Conservation (phyloP, 1,139 yeast species). For the Suhomyces panamericanus region DNA sequence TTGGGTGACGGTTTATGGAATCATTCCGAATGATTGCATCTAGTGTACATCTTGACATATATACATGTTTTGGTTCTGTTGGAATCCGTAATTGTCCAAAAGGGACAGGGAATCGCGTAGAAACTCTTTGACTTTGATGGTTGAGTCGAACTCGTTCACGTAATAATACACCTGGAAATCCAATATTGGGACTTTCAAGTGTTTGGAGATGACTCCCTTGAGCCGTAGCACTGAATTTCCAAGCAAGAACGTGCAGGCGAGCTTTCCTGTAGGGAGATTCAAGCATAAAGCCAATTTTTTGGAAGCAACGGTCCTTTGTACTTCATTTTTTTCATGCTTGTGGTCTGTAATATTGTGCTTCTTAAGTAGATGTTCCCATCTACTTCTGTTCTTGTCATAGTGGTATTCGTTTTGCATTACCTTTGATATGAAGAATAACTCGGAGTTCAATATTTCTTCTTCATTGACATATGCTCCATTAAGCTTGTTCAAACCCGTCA, state of each 20-base stretch:
- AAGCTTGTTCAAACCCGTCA: conserved; percentile 34
- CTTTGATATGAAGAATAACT: conserved; percentile 61
- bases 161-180: conserved; percentile 26
- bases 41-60: conserved; percentile 8
- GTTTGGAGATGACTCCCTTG: conserved; percentile 26
- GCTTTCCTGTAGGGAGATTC: background rate
- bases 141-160: conserved; percentile 17
- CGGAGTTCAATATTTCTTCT: conserved; percentile 61
- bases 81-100: conserved; percentile 36
- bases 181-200: conserved; percentile 14
- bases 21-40: conserved; percentile 32
- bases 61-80: conserved; percentile 27
- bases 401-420: conserved; percentile 35
- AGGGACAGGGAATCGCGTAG: conserved; percentile 37
- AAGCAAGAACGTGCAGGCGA: conserved; percentile 22
- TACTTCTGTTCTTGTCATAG: conserved; percentile 22
- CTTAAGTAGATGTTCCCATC: conserved; percentile 30
- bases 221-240: conserved; percentile 31
- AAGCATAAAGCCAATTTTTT: conserved; percentile 12
- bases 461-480: conserved; percentile 55
- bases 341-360: conserved; percentile 24
- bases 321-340: background rate
- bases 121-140: conserved; percentile 15
- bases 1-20: conserved; percentile 91
- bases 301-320: background rate